These are phyloP conservation scores for Beauveria scarabaeidicola DNA, from an alignment of 2,329 filamentous ascomycete genomes.

Conservation along the genomic window DNA sequence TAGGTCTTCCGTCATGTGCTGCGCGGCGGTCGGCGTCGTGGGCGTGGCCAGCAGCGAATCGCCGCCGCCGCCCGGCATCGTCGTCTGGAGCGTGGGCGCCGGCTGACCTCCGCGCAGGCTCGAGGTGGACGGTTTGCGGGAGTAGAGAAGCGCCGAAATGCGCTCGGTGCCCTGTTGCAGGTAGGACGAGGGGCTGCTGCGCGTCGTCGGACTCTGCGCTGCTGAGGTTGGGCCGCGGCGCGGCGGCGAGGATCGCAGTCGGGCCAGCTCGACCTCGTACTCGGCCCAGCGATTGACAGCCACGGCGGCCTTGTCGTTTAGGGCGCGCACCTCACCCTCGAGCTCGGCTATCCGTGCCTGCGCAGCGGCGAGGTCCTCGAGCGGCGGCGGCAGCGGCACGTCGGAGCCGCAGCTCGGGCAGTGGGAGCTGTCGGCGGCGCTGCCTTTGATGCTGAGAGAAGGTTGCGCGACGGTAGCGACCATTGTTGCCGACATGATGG, in stretches of 20 bases:
- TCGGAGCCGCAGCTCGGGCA: conserved; percentile 44
- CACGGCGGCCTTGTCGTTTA: conserved; percentile 63
- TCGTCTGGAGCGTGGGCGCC: conserved; percentile 16
- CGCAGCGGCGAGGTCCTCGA: conserved; percentile 39
- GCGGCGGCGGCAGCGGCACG: conserved; percentile 23
- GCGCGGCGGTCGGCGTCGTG: conserved; percentile 12
- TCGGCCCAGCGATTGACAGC: conserved; percentile 60
- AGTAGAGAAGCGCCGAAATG: conserved; percentile 36
- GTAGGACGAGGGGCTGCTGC: conserved; percentile 28
- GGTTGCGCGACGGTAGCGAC: conserved; percentile 27
- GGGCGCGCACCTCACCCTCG: conserved; percentile 58
- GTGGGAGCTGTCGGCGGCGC: conserved; percentile 23
- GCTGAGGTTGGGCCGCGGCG: conserved; percentile 6
- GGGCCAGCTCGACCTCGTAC: conserved; percentile 69
- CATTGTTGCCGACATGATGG: conserved; percentile 21
- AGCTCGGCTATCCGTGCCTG: conserved; percentile 59
- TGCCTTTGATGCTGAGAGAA: conserved; percentile 18
- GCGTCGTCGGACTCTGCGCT: conserved; percentile 19
- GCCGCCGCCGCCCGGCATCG: neutral
- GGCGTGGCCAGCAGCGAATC: conserved; percentile 13
- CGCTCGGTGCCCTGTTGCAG: conserved; percentile 36
- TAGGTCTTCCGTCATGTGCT: conserved; percentile 39
- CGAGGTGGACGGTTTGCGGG: conserved; percentile 39
- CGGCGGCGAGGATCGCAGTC: conserved; percentile 37
- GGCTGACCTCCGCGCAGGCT: conserved; percentile 22